Conservation (phyloP, 1,284 basidiomycete species). For the Ceratobasidium sp. region DNA sequence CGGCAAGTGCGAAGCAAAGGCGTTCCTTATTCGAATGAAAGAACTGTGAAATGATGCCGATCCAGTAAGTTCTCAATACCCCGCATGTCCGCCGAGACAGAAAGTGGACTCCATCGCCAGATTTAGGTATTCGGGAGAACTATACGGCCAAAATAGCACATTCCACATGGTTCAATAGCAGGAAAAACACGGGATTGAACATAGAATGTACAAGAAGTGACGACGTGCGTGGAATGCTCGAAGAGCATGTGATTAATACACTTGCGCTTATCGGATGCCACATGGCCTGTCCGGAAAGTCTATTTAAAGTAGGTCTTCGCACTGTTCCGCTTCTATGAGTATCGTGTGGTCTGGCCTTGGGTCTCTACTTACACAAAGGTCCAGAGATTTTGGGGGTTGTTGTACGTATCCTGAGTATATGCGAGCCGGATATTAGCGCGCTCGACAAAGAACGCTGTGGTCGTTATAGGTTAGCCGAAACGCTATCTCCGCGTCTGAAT, state of each 20-base stretch:
- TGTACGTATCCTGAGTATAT: constrained; percentile 40
- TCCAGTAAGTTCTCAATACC: background rate
- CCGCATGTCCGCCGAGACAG: background rate
- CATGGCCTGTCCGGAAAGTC: background rate
- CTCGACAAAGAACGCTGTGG: constrained; percentile 18
- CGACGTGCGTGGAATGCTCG: no score
- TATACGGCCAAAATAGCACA: background rate
- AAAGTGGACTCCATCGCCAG: background rate
- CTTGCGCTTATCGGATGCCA: background rate
- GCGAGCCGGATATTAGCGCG: constrained; percentile 28
- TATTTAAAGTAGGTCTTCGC: constrained; percentile 11
- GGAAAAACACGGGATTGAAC: background rate
- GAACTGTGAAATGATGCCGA: background rate
- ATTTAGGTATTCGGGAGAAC: background rate
- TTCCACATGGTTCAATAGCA: background rate
- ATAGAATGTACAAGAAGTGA: background rate
- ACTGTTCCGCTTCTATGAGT: background rate
- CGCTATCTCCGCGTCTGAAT: no score
- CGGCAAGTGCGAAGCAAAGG: background rate
- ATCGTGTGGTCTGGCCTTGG: background rate
- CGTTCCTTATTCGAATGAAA: background rate
- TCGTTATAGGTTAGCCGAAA: background rate
- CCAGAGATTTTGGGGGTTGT: constrained; percentile 41
- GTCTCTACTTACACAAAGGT: constrained; percentile 12
- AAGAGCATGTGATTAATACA: background rate